phyloP scores from a whole-genome alignment of 495 filamentous ascomycete genomes.

The Aspergillus avenaceus region DNA sequence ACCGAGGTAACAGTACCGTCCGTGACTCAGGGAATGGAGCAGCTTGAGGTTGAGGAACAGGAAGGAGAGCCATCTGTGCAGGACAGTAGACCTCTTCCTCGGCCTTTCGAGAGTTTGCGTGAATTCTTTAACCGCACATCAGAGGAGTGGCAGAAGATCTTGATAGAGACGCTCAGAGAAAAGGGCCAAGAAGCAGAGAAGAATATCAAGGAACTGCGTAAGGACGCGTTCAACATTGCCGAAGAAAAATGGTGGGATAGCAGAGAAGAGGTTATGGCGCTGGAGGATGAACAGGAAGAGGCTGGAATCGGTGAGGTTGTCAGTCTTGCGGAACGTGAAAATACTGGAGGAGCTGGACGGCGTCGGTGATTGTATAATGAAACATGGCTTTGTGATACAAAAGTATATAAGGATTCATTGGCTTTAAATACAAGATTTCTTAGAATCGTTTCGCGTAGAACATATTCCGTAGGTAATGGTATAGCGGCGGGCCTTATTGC shows the following conservation, averaged over 20 bases:
- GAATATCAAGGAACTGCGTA: conserved; percentile 85
- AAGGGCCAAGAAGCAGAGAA: conserved; percentile 51
- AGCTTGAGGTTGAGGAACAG: conserved; percentile 54
- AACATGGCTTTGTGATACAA: conserved; percentile 7
- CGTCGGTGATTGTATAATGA: conserved; percentile 41
- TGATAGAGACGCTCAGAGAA: conserved; percentile 64
- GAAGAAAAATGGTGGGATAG: conserved; percentile 99
- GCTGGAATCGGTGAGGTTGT: conserved; percentile 95
- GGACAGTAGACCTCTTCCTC: conserved; percentile 48
- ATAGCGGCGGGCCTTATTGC: too few relatives aligned
- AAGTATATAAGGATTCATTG: not conserved
- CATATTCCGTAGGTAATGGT: too few relatives aligned
- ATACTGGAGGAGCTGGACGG: conserved; percentile 53
- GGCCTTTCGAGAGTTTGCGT: conserved; percentile 86
- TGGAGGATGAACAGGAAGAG: conserved; percentile 95
- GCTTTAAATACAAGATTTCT: not conserved
- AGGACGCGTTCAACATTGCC: conserved; percentile 78
- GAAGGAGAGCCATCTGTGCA: conserved; percentile 42
- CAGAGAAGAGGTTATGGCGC: conserved; percentile 83
- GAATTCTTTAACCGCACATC: conserved; percentile 91
- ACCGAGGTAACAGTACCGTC: conserved; percentile 36
- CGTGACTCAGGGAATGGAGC: conserved; percentile 56
- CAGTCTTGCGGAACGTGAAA: conserved; percentile 69
- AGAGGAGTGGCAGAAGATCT: conserved; percentile 80
- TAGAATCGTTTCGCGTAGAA: not conserved